Evolutionary conservation across 2,329 filamentous ascomycete species (phyloP), one percentile per base, ranked within the genome.

Genomic region (Sporothrix brunneoviolacea): DNA sequence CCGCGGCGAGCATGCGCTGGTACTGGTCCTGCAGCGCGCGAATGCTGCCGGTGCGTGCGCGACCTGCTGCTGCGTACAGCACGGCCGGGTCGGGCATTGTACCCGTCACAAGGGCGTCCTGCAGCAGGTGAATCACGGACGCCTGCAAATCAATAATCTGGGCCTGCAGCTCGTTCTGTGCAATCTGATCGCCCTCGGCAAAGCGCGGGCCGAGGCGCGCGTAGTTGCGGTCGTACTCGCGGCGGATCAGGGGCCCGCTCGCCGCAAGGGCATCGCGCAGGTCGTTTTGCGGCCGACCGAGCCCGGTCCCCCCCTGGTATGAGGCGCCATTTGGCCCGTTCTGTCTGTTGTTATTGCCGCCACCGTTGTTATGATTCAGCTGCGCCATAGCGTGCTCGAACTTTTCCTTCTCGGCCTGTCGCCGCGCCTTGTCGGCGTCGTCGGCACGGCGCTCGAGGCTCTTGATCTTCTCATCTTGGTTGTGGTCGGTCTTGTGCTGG

Each of bases 111-210:
- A 69, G 59, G 5, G 66, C 65, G 9, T 67, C 65, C 45, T 68
- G 62, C 10, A 69, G 60, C 37, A 69, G 57, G n/a, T 58, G 58
- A 51, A 69, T 68, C 44, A 69, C 64, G 4, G 63, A 67, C 36
- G 62, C 57, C 52, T 69, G 66, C 32, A 69, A 60, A 12, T 64
- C 62, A 37, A 68, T 69, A 44, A 69, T 61, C 44, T 67, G 64
- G 9, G 60, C 59, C 55, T 69, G 66, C 22, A 69, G 61, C 46
- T 65, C 62, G 50, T 60, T 66, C 50, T 68, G 65, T 2, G 65
- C 61, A 21, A 64, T 53, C 32, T 60, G 35, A 54, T 69, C 66
- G 15, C 67, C 67, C 13, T 63, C 51, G n/a, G 66, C 66, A 53
- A 67, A 68, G 12, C 60, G 59, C 8, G 61, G 55, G 0, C 66